These are phyloP conservation scores for Lentinula sp. DNA, from an alignment of 768 basidiomycete genomes.

Conservation along the genomic window DNA sequence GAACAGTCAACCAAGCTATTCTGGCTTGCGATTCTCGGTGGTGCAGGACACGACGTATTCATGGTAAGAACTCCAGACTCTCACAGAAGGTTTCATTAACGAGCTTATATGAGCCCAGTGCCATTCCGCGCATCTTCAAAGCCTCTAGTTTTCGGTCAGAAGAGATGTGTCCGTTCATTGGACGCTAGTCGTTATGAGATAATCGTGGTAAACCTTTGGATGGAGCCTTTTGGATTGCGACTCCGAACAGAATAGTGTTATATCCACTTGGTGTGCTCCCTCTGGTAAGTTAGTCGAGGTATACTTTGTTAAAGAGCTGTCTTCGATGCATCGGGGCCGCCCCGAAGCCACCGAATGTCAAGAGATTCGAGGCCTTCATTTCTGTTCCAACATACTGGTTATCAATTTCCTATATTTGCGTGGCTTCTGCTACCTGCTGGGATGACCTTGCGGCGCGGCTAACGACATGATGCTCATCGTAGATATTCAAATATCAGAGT, in stretches of 20 bases:
- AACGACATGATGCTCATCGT: background rate
- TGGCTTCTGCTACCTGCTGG: background rate
- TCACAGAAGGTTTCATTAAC: background rate
- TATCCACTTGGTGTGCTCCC: background rate
- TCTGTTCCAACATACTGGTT: background rate
- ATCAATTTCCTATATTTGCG: background rate
- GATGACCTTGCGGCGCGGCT: background rate
- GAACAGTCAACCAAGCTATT: background rate
- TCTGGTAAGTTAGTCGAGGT: background rate
- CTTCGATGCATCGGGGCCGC: constrained; percentile 21
- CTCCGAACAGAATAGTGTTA: background rate
- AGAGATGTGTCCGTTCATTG: background rate
- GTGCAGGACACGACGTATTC: background rate
- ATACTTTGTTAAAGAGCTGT: constrained; percentile 1
- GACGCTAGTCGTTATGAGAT: too few species aligned
- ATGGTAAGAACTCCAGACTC: background rate
- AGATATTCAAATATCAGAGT: background rate
- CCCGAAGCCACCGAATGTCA: background rate
- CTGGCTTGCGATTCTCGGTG: background rate
- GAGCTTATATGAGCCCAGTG: background rate
- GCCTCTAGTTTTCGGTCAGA: background rate
- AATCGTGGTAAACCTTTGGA: too few species aligned
- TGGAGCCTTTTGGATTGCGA: too few species aligned
- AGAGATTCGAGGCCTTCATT: background rate
- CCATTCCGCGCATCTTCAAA: background rate